Percentiles rank a stretch among this genome's conserved stretches.
Conservation (phyloP, 2,329 filamentous ascomycete genomes). For the Cercospora berteroae region DNA sequence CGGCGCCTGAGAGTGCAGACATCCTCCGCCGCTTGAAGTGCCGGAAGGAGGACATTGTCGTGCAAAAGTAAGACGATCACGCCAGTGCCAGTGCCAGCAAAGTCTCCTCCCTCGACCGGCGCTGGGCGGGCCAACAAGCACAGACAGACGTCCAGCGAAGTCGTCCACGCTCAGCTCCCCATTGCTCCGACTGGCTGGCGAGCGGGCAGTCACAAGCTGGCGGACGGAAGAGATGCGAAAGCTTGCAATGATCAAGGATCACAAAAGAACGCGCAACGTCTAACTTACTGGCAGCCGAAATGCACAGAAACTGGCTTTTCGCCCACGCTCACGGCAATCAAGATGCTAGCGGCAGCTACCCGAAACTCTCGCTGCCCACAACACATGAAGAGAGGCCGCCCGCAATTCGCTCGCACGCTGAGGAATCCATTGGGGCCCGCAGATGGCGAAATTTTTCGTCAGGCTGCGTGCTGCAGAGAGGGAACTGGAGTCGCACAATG, state of each 20-base stretch:
- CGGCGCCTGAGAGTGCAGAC: constrained; percentile 20
- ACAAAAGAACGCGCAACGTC: background rate
- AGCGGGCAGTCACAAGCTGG: background rate
- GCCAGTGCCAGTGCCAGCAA: constrained; percentile 11
- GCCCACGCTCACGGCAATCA: background rate
- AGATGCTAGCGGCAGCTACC: background rate
- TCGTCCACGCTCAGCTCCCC: constrained; percentile 8
- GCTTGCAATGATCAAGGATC: background rate
- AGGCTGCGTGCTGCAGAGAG: background rate
- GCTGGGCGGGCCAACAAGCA: constrained; percentile 1
- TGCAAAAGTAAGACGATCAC: constrained; percentile 19
- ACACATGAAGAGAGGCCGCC: background rate
- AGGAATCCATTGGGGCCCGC: constrained; percentile 1
- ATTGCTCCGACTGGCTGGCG: constrained; percentile 2
- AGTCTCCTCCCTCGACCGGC: background rate
- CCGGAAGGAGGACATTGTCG: constrained; percentile 21
- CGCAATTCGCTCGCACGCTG: background rate
- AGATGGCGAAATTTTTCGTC: constrained; percentile 8
- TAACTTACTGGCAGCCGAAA: background rate
- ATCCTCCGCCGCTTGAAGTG: constrained; percentile 27
- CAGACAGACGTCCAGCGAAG: background rate
- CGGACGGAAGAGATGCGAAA: background rate
- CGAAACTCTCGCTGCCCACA: background rate
- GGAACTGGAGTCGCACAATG: background rate
- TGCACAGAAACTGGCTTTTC: constrained; percentile 7